phyloP scores from a whole-genome alignment of 805 yeast genomes.

The Metschnikowia bowlesiae region DNA sequence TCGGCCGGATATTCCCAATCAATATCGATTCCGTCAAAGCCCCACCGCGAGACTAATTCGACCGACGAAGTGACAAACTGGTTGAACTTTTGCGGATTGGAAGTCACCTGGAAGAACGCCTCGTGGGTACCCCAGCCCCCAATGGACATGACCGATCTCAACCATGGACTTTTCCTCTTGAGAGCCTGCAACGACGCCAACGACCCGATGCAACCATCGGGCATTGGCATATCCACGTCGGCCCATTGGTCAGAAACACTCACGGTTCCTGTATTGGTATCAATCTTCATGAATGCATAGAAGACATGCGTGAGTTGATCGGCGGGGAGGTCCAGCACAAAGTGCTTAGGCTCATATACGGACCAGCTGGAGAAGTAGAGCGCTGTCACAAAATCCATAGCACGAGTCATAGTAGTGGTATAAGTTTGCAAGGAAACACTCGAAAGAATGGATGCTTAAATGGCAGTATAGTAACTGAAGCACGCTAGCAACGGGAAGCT shows the following conservation, averaged over 20 bases:
- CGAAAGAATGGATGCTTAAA: too few species aligned
- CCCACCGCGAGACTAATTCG: conserved; percentile 45
- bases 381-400: conserved; percentile 9
- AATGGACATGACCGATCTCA: conserved; percentile 65
- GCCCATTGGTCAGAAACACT: conserved; percentile 60
- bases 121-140: conserved; percentile 73
- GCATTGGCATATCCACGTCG: conserved; percentile 46
- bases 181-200: conserved; percentile 36
- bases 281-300: conserved; percentile 71
- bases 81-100: conserved; percentile 23
- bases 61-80: conserved; percentile 50
- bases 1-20: conserved; percentile 89
- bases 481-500: too few species aligned
- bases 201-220: conserved; percentile 28
- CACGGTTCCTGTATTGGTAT: conserved; percentile 49
- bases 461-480: too few species aligned
- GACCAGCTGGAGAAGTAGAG: conserved; percentile 51
- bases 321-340: conserved; percentile 60
- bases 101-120: conserved; percentile 26
- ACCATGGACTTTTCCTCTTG: conserved; percentile 34
- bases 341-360: conserved; percentile 39
- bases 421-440: too few species aligned
- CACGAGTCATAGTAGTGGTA: background rate
- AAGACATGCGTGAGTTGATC: conserved; percentile 59
- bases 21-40: conserved; percentile 86